Base-by-base conservation (phyloP, 2,329 filamentous ascomycete species). In the Aspergillus amoenus region DNA sequence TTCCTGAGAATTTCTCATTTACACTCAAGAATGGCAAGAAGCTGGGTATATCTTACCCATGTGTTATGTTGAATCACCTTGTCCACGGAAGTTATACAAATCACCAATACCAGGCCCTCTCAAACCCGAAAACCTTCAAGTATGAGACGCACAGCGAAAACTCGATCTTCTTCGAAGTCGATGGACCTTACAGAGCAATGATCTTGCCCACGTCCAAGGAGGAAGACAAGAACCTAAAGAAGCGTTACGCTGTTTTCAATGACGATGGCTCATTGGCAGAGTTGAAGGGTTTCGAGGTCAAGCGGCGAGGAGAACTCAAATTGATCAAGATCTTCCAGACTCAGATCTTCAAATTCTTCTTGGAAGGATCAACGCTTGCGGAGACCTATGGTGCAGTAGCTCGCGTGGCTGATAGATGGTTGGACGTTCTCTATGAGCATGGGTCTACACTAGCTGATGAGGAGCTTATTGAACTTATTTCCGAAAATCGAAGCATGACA, bases 291-390 rank as follows among this genome's bases (percentile, higher is more conserved):
- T 99, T 99, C 70, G 94, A 99, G 70, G 88, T 99, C 64, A 99
- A 99, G 80, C 88, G 94, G 72, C 85, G 94, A 84, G 94, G 94
- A 81, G 94, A 99, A 78, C 80, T 99, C 66, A 99, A 99, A 78
- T 87, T 99, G 66, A 99, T 99, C 84, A 99, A 99, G 77, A 99
- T 97, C 71, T 99, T 99, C 74, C 94, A 99, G 74, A 91, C 94
- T 59, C 94, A 99, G 70, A 96, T 99, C 64, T 99, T 99, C 87
- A 97, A 96, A 72, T 97, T 99, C 77, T 99, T 99, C 78, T 80
- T 99, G 5, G 93, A 99, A 69, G 94, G 94, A 6, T 84, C 85
- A 4, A 96, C 92, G 0, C 81, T 99, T 45, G 81, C 87, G 3
- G 93, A 97, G 71, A 97, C 92, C 17, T 99, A 99, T 70, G 85